Evolutionary conservation across 2,329 filamentous ascomycete genomes (phyloP).

Genomic region (Sarocladium oryzae): DNA sequence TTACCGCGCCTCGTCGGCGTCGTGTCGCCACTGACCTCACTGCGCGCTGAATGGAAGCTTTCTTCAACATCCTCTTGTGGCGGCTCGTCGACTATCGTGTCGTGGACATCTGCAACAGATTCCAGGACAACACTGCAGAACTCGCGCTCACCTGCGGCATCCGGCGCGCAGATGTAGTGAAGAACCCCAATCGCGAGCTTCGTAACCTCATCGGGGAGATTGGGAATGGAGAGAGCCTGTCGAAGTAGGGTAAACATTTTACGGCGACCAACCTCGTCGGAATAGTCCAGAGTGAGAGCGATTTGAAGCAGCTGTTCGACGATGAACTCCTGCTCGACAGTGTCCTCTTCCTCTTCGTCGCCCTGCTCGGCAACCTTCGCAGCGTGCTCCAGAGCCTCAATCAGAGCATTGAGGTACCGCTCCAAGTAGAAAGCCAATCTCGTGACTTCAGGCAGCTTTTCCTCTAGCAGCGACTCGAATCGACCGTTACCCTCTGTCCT

Average conservation of each 20-base stretch:
- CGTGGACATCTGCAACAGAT: constrained; percentile 92
- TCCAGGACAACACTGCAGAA: constrained; percentile 84
- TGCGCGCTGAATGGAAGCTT: constrained; percentile 90
- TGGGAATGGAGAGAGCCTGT: constrained; percentile 76
- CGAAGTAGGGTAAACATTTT: constrained; percentile 94
- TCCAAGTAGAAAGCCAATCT: constrained; percentile 83
- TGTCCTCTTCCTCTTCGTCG: constrained; percentile 71
- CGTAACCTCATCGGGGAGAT: constrained; percentile 87
- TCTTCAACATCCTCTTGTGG: constrained; percentile 50
- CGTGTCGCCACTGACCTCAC: constrained; percentile 67
- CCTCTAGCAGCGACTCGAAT: constrained; percentile 71
- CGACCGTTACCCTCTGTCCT: constrained; percentile 66
- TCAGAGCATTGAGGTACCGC: constrained; percentile 64
- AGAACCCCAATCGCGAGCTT: constrained; percentile 80
- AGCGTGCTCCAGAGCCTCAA: constrained; percentile 55
- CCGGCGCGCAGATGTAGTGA: constrained; percentile 72
- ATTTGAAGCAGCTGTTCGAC: constrained; percentile 94
- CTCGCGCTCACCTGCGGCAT: constrained; percentile 68
- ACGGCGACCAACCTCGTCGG: constrained; percentile 89
- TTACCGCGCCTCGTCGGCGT: constrained; percentile 41
- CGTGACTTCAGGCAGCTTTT: constrained; percentile 92
- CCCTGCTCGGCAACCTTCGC: constrained; percentile 49
- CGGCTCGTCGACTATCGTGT: constrained; percentile 75
- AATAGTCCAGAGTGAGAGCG: constrained; percentile 86
- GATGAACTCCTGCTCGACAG: constrained; percentile 87